These are phyloP conservation scores for Naegleria gruberi DNA, from an alignment of 208 protist species.

Conservation along the genomic window DNA sequence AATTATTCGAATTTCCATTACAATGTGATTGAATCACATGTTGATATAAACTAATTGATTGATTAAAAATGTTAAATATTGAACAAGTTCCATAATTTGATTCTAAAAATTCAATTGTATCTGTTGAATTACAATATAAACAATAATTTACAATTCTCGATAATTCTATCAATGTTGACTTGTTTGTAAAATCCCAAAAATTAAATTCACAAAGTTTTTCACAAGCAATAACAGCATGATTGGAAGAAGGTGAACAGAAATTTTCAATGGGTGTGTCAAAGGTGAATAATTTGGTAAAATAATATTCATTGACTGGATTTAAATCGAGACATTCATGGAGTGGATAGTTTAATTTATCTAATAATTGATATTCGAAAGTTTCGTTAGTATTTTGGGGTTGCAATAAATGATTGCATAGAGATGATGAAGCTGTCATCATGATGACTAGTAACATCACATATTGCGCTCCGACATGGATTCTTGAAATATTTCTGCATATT, in stretches of 20 bases:
- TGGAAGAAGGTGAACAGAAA: neutral
- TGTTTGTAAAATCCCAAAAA: neutral
- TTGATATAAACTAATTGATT: neutral
- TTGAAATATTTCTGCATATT: no score
- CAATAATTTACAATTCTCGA: neutral
- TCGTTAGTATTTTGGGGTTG: no score
- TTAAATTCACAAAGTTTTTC: no score
- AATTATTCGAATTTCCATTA: neutral
- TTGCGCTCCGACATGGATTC: no score
- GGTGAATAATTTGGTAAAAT: neutral
- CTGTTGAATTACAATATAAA: neutral
- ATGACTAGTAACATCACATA: no score
- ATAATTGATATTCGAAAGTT: no score
- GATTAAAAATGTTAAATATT: neutral
- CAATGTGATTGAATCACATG: neutral
- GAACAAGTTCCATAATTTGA: neutral
- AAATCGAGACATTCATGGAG: neutral
- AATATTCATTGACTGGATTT: neutral
- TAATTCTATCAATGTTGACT: neutral
- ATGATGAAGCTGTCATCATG: no score
- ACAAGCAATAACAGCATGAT: no score
- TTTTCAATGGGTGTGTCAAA: neutral
- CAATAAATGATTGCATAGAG: no score
- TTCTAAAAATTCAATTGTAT: neutral
- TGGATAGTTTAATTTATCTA: neutral